Evolutionary conservation across 1,139 yeast species (phyloP), one percentile per base, ranked within the genome.

Genomic region (Geotrichum aggregatum): DNA sequence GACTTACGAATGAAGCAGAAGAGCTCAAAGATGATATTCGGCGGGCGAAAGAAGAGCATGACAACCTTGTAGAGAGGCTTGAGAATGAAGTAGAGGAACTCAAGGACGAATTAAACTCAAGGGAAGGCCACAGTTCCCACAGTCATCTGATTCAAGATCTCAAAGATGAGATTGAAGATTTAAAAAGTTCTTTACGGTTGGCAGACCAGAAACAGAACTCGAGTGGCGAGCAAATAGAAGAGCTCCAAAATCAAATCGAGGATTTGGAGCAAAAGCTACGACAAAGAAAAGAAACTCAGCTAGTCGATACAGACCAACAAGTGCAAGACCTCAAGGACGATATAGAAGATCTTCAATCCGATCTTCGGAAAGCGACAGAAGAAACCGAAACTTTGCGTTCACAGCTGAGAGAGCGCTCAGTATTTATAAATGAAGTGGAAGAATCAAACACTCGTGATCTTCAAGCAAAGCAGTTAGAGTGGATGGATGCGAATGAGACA

Each of bases 41-140:
- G 24, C 55, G 60, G 30, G 61, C 44, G 43, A 56, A 42, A 34
- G 58, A 52, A 13, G 47, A 26, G 16, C 39, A 43, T 14, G 38
- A 43, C 2, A 14, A 34, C 50, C 49, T 42, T 21, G 49, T 52
- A 19, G 54, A 60, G 47, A 58, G 61, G 30, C 56, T 63, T 52
- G 66, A 68, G 44, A 56, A 54, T 1, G 63, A 63, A 46, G 55
- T 68, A 28, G 57, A 55, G 14, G 49, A 58, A 16, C 54, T 64
- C 10, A 49, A 58, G 7, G 56, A 56, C 5, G 57, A 59, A 4
- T 33, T 59, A 8, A 43, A 47, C 1, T 56, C 54, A 43, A 21
- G 61, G 16, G 49, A 44, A 26, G 54, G 41, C 2, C 34, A 44
- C 18, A 8, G 28, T 24, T 24, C 28, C 7, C 11, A 35, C 21